Evolutionary conservation across 345 rosid genomes (phyloP).

Genomic region (thale cress (Arabidopsis thaliana)): DNA sequence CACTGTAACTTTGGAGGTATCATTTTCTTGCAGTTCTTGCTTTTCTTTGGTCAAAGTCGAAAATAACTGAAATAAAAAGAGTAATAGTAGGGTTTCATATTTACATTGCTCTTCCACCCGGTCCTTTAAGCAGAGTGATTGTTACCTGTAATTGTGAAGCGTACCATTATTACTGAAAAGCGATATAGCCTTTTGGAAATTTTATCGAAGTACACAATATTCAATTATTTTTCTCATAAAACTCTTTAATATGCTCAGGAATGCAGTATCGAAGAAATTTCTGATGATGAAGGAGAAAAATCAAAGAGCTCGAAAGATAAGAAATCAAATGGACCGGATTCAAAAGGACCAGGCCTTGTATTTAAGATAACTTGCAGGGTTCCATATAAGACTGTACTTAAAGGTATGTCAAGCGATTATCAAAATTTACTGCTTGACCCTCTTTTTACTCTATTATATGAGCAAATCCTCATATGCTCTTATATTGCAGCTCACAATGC

Average conservation of each 20-base stretch:
- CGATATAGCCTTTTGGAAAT: not conserved
- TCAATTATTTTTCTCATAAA: not conserved
- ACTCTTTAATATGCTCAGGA: constrained; percentile 57
- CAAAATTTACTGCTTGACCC: constrained; percentile 12
- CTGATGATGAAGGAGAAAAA: constrained; percentile 79
- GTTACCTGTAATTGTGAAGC: constrained; percentile 11
- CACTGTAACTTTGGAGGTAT: constrained; percentile 82
- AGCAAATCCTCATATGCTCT: constrained; percentile 16
- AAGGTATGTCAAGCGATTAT: constrained; percentile 52
- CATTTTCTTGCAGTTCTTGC: not conserved
- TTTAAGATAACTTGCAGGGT: constrained; percentile 90
- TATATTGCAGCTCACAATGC: constrained; percentile 78
- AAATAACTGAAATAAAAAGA: not conserved
- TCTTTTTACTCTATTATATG: not conserved
- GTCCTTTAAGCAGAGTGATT: not conserved
- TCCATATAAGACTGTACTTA: constrained; percentile 87
- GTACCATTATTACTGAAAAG: constrained; percentile 6
- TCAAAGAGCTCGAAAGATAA: constrained; percentile 84
- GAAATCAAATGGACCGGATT: constrained; percentile 81
- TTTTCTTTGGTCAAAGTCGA: not conserved
- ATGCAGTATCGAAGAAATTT: constrained; percentile 76
- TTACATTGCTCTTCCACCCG: constrained; percentile 9
- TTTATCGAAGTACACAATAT: not conserved
- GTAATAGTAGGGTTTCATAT: constrained; percentile 1
- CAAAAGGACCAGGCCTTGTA: constrained; percentile 68